phyloP scores from a whole-genome alignment of 2,329 filamentous ascomycete genomes.

The Botrytis deweyae region DNA sequence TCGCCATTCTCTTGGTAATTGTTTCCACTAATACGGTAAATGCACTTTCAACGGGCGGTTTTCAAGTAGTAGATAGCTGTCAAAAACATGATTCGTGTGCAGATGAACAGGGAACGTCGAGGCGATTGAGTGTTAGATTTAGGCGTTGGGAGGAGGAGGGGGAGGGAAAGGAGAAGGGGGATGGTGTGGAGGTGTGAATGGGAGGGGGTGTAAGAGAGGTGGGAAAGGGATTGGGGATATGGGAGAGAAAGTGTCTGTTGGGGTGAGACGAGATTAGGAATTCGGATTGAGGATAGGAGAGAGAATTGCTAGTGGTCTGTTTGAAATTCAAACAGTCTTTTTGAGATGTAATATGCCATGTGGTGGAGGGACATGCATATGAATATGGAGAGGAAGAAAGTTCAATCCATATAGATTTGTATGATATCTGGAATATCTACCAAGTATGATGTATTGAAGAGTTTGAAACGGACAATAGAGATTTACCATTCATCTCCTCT shows the following conservation, averaged over 20 bases:
- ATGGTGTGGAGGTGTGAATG: too few species aligned
- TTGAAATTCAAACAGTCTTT: background rate
- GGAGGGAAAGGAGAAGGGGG: background rate
- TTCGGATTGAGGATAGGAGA: too few species aligned
- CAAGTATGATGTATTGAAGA: background rate
- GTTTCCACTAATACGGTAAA: background rate
- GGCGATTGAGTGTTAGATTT: background rate
- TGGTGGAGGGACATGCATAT: background rate
- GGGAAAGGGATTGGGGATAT: background rate
- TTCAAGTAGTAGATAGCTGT: background rate
- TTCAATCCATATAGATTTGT: background rate
- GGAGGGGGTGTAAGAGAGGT: background rate
- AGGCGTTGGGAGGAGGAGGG: background rate
- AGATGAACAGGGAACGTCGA: background rate
- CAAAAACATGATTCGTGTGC: background rate
- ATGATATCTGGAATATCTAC: background rate
- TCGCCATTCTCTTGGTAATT: background rate
- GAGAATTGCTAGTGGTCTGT: background rate
- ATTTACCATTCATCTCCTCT: background rate
- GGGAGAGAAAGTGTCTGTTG: background rate
- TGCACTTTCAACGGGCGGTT: background rate
- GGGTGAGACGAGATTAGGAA: background rate
- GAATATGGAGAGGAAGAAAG: too few species aligned
- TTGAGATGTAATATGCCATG: background rate
- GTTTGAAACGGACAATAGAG: too few species aligned